Conservation (phyloP, 2,329 filamentous ascomycete species). For the Dactylellina cionopaga region DNA sequence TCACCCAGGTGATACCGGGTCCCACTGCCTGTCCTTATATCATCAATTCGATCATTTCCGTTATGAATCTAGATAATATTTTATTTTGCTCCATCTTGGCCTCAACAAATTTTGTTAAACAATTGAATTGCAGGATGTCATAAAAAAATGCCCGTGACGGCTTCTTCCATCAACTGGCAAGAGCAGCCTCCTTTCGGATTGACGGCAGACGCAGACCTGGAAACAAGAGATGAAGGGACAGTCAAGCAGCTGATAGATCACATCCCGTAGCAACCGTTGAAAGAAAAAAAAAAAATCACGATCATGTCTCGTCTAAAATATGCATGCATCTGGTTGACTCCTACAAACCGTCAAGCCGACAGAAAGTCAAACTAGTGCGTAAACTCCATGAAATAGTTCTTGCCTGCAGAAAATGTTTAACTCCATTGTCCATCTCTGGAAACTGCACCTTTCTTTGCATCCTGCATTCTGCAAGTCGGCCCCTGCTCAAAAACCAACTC, state of each 20-base stretch:
- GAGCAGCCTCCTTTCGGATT: not conserved
- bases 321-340: too few species aligned
- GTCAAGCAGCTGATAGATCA: not conserved
- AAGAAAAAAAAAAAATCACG: too few species aligned
- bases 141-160: slow-evolving; percentile 13
- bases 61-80: not conserved
- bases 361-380: too few species aligned
- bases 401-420: slow-evolving; percentile 7
- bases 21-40: not conserved
- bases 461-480: not conserved
- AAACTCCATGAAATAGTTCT: too few species aligned
- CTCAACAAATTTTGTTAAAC: not conserved
- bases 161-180: not conserved
- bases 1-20: slow-evolving; percentile 9
- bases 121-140: not conserved
- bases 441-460: slow-evolving; percentile 23
- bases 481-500: slow-evolving; percentile 22
- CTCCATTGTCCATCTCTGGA: slow-evolving; percentile 40
- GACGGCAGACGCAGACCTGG: not conserved
- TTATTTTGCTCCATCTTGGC: slow-evolving; percentile 3
- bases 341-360: too few species aligned
- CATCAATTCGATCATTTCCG: slow-evolving; percentile 2
- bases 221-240: not conserved
- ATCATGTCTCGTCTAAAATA: too few species aligned
- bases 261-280: too few species aligned